Base-by-base conservation (phyloP, 176 grass and related monocot genomes). In the Cenchrus americanus region DNA sequence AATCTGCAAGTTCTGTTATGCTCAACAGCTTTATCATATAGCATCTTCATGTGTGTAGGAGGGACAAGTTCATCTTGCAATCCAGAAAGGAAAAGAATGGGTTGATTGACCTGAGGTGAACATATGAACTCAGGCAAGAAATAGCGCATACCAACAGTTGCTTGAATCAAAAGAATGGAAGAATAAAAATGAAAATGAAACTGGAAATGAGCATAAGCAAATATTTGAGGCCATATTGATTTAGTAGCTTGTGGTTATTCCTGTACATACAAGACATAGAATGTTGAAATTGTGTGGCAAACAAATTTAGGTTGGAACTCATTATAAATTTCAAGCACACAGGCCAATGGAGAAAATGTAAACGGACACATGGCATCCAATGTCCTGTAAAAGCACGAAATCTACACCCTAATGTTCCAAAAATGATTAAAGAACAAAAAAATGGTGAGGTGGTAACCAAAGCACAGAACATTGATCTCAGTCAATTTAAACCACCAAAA, bases 1-100 rank as follows among this genome's bases (percentile, higher is more conserved):
- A 99, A 99, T 76, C 88, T 87, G 76, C 89, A 92, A 48, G 84
- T 37, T 13, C 15, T 89, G 66, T 99, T 99, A 61, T 82, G 75
- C 71, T 92, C 89, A 59, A 71, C 47, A 84, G 93, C 81, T 88
- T 89, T 92, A 18, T 92, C 90, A 74, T 96, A 90, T 81, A 99
- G 66, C 78, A 88, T 80, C 71, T 22, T 89, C 91, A 99, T 96
- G 86, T 99, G 97, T 73, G 90, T 73, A 52, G 97, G 91, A 44
- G 97, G 97, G 17, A 99, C 91, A 73, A 99, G 76, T 81, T 99
- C 93, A 85, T 99, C 97, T 94, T 92, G 91, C 79, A 99, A 91
- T 82, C 97, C 97, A 73, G 93, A 99, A 76, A 99, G 73, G 70
- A 96, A 99, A 26, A 99, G 85, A 78, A 99, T 99, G 24, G 97